Conservation (phyloP, 192 early-diverging fungal species). For the Backusella tarrabulga region DNA sequence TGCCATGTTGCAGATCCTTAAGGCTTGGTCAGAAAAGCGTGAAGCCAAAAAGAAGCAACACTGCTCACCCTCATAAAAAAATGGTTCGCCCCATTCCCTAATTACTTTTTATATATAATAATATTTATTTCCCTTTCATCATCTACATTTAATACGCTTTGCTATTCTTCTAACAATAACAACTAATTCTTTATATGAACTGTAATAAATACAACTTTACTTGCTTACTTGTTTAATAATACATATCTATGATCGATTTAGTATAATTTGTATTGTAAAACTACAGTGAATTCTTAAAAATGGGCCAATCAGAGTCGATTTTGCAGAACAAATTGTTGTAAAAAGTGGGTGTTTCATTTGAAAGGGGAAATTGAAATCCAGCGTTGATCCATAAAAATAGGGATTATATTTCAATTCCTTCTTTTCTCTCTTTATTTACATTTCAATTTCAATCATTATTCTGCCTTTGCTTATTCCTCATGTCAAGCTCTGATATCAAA, state of each 20-base stretch:
- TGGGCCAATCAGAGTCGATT: too few species aligned
- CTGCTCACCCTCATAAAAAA: not conserved
- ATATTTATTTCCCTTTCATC: not conserved
- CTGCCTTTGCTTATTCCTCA: not conserved
- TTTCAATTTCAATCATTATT: not conserved
- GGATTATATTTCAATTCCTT: not conserved
- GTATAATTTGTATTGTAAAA: too few species aligned
- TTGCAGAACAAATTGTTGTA: not conserved
- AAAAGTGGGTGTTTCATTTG: not conserved
- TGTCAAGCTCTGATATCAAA: not conserved
- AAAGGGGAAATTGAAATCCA: not conserved
- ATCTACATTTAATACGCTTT: not conserved
- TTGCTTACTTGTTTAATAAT: not conserved
- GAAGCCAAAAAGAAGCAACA: slow-evolving; percentile 23
- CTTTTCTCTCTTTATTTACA: not conserved
- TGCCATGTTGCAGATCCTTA: slow-evolving; percentile 23
- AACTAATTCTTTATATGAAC: not conserved
- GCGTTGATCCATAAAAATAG: not conserved
- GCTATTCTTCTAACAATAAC: not conserved
- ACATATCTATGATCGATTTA: too few species aligned
- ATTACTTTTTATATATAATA: not conserved
- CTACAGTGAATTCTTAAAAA: too few species aligned
- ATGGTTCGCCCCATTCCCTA: not conserved
- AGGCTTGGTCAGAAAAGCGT: slow-evolving; percentile 33
- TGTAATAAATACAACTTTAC: not conserved